Evolutionary conservation across 2,329 filamentous ascomycete species (phyloP).

Genomic region (Beauveria caledonica): DNA sequence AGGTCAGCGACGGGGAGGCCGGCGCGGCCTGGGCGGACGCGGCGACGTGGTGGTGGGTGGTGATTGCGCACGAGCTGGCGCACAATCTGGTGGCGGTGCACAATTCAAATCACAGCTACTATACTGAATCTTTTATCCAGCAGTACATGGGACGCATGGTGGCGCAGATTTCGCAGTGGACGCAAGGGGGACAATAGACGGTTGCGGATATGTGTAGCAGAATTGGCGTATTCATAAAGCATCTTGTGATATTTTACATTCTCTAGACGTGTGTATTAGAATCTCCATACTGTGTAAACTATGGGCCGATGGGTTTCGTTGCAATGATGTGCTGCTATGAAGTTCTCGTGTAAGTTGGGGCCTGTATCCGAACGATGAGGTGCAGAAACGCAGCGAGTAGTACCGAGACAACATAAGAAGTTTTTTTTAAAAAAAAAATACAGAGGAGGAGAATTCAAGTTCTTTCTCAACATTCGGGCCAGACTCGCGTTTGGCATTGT

Average conservation of each 20-base stretch:
- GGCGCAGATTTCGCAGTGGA: conserved; percentile 30
- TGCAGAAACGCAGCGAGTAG: no score
- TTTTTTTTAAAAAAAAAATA: no score
- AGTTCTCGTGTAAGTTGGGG: no score
- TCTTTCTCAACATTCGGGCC: no score
- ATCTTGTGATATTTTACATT: background rate
- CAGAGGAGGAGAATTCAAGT: no score
- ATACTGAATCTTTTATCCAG: conserved; percentile 73
- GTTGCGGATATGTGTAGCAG: background rate
- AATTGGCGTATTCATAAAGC: background rate
- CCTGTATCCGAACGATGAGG: no score
- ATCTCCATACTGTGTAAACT: background rate
- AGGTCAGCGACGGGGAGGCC: conserved; percentile 24
- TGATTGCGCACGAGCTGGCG: conserved; percentile 90
- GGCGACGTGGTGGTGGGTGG: conserved; percentile 84
- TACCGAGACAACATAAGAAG: no score
- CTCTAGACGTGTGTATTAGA: background rate
- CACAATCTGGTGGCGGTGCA: conserved; percentile 83
- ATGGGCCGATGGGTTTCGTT: no score
- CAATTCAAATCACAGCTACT: conserved; percentile 72
- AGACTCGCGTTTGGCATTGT: background rate
- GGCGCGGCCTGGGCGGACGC: conserved; percentile 56
- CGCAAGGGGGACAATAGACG: background rate
- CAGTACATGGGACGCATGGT: conserved; percentile 69
- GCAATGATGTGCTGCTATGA: no score